phyloP scores from a whole-genome alignment of 2,329 filamentous ascomycete species.

The Diaporthe ilicicola region DNA sequence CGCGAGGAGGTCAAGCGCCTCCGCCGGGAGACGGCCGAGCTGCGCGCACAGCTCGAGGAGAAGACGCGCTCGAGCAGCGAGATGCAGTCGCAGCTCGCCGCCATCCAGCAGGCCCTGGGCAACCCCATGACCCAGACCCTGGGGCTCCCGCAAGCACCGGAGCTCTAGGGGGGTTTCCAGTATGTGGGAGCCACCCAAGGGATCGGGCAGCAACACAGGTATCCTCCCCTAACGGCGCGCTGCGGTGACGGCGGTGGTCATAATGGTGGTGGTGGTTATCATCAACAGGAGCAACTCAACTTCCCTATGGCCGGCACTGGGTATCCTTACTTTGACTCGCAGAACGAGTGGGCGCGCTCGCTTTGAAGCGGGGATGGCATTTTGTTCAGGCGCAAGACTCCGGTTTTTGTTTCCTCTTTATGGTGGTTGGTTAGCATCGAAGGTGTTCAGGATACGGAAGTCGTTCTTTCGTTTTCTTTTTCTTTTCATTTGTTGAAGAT shows the following conservation, averaged over 20 bases:
- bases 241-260: too few species aligned
- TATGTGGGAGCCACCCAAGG: not conserved
- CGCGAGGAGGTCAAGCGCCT: constrained; percentile 73
- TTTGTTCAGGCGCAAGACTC: not conserved
- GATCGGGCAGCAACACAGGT: not conserved
- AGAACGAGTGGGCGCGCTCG: not conserved
- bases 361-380: not conserved
- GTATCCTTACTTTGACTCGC: not conserved
- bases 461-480: not conserved
- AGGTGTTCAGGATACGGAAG: not conserved
- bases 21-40: constrained; percentile 69
- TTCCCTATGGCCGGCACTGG: not conserved
- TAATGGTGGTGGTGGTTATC: not conserved
- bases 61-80: constrained; percentile 56
- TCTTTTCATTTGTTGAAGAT: not conserved
- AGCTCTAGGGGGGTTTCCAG: constrained; percentile 8
- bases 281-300: not conserved
- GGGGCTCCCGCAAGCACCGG: constrained; percentile 18
- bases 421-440: not conserved
- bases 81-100: constrained; percentile 59
- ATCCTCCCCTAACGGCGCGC: too few species aligned
- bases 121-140: constrained; percentile 28
- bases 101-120: constrained; percentile 52
- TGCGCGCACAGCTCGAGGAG: constrained; percentile 58
- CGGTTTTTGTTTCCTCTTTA: too few species aligned